Conservation (phyloP, 441 rosid species). For the Lepidium campestre region DNA sequence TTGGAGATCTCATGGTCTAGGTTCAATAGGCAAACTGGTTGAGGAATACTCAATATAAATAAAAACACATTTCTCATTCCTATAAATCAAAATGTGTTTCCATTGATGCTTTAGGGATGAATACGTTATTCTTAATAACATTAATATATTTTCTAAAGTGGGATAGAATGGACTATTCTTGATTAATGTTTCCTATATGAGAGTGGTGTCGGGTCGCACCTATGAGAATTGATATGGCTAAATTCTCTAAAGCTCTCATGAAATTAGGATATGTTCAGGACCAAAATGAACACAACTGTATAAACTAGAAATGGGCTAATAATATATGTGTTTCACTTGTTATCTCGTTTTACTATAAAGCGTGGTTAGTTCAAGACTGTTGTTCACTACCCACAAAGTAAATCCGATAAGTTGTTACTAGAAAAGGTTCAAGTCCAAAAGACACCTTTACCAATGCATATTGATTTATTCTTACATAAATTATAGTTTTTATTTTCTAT, state of each 20-base stretch:
- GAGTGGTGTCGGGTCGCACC: too few species aligned
- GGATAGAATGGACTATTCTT: too few species aligned
- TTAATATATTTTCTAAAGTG: too few species aligned
- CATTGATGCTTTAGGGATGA: neutral
- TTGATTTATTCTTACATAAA: too few species aligned
- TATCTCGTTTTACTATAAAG: neutral
- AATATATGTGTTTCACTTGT: neutral
- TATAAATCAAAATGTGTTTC: neutral
- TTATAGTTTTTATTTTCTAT: neutral
- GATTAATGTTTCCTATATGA: too few species aligned
- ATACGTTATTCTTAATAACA: too few species aligned
- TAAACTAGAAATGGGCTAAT: neutral
- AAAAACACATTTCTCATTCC: neutral
- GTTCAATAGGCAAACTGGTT: neutral
- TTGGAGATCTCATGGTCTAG: neutral
- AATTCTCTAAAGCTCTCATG: neutral
- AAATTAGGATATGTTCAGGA: neutral
- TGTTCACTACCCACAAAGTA: neutral
- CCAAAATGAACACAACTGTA: neutral
- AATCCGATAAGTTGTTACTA: neutral
- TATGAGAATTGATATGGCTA: too few species aligned
- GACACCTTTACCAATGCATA: neutral
- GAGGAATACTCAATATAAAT: neutral
- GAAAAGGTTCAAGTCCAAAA: slow-evolving; percentile 1
- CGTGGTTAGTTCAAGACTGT: neutral